A percentile compares a stretch with the other conserved stretches of the same genome.
These are phyloP conservation scores for Aspergillus mulundensis DNA, from an alignment of 495 filamentous ascomycete species.

Conservation along the genomic window DNA sequence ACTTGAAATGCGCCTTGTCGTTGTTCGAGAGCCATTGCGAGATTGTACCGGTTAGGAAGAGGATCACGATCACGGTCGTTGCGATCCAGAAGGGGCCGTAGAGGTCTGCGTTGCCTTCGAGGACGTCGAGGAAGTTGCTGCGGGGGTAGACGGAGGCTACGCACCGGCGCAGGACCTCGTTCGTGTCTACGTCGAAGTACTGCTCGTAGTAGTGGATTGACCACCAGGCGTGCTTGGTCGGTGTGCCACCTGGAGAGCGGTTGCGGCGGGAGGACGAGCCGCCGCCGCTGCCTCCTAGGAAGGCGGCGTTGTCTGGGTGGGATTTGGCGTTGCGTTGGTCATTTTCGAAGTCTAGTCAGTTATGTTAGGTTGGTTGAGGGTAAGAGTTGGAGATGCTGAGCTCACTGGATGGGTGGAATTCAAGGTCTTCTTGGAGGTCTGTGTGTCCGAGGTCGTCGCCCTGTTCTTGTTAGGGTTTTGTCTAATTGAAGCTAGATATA, in stretches of 20 bases:
- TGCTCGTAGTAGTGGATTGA: slow-evolving; percentile 89
- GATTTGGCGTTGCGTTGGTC: slow-evolving; percentile 55
- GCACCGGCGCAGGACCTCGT: slow-evolving; percentile 77
- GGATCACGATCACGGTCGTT: slow-evolving; percentile 90
- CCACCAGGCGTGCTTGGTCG: slow-evolving; percentile 87
- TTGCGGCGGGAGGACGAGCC: slow-evolving; percentile 39
- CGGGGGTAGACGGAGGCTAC: slow-evolving; percentile 80
- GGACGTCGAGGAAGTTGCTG: slow-evolving; percentile 89
- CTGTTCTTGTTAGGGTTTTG: slow-evolving; percentile 37
- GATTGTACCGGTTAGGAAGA: slow-evolving; percentile 93
- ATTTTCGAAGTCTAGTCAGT: slow-evolving; percentile 48
- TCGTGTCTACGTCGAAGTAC: slow-evolving; percentile 97
- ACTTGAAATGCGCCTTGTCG: slow-evolving; percentile 63
- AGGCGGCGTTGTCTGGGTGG: slow-evolving; percentile 53
- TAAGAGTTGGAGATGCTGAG: background rate
- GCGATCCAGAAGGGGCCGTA: slow-evolving; percentile 98
- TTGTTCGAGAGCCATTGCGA: slow-evolving; percentile 73
- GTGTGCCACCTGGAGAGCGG: slow-evolving; percentile 42
- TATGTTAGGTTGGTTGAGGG: background rate
- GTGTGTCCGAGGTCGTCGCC: slow-evolving; percentile 91
- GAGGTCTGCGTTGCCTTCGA: slow-evolving; percentile 95
- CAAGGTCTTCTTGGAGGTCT: slow-evolving; percentile 95
- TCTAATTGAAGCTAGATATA: background rate
- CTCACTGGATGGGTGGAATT: slow-evolving; percentile 91
- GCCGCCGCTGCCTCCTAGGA: slow-evolving; percentile 61